A percentile compares a stretch with the other conserved stretches of the same genome.
Evolutionary conservation across 164 flowering plant genomes (phyloP).

Genomic region (Umbellularia californica): DNA sequence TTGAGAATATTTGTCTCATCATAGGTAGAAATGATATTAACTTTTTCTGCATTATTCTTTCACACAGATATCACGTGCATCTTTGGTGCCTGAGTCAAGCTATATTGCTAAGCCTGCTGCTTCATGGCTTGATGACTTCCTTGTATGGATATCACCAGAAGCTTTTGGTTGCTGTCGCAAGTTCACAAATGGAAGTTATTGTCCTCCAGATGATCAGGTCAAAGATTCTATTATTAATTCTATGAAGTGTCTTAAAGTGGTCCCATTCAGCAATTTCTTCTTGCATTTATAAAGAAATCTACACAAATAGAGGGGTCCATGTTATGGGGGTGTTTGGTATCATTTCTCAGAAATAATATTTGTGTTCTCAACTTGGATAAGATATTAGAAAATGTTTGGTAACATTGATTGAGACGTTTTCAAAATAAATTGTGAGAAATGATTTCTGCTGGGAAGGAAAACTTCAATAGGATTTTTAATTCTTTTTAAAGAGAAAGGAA

Average conservation of each 20-base stretch:
- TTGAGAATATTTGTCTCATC: background rate
- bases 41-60: conserved; percentile 6
- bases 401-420: too few species aligned
- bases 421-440: too few species aligned
- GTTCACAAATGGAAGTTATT: conserved; percentile 82
- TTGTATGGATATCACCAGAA: conserved; percentile 98
- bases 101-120: conserved; percentile 99
- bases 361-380: too few species aligned
- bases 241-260: background rate
- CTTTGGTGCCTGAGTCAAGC: conserved; percentile 69
- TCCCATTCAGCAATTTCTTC: background rate
- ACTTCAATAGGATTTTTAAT: too few species aligned
- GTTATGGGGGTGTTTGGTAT: too few species aligned
- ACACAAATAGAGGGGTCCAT: too few species aligned
- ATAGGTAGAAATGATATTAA: background rate
- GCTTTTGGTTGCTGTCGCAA: conserved; percentile 99
- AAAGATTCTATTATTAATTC: background rate
- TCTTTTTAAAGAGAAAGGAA: too few species aligned
- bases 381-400: too few species aligned
- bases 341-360: too few species aligned
- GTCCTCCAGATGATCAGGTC: conserved; percentile 99
- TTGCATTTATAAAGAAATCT: too few species aligned
- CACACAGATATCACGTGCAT: conserved; percentile 78
- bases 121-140: conserved; percentile 99
- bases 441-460: too few species aligned